Percentiles rank a stretch among this genome's conserved stretches.
phyloP scores from a whole-genome alignment of 805 yeast genomes.

The Wickerhamomyces alni region DNA sequence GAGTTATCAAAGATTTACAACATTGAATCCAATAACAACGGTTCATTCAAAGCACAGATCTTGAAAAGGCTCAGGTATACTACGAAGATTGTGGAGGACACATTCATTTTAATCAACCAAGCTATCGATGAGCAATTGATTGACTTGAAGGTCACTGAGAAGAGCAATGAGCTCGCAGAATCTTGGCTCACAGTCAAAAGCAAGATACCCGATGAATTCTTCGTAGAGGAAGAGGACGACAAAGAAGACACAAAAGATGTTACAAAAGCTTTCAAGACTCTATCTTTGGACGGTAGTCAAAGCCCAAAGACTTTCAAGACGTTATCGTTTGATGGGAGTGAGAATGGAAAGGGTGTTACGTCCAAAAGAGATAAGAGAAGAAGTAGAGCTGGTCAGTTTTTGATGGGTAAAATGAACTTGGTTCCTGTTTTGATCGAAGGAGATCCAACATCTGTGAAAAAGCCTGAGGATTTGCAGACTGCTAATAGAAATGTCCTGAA shows the following conservation, averaged over 20 bases:
- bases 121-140: slow-evolving; percentile 37
- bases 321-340: slow-evolving; percentile 15
- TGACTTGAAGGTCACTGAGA: slow-evolving; percentile 28
- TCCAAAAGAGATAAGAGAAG: slow-evolving; percentile 18
- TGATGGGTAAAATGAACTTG: slow-evolving; percentile 35
- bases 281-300: slow-evolving; percentile 16
- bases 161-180: slow-evolving; percentile 30
- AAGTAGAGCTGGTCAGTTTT: slow-evolving; percentile 31
- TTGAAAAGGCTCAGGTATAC: slow-evolving; percentile 29
- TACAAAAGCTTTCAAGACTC: slow-evolving; percentile 15
- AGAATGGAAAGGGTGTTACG: not conserved
- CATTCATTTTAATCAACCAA: slow-evolving; percentile 31
- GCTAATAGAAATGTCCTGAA: slow-evolving; percentile 4
- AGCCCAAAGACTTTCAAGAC: slow-evolving; percentile 12
- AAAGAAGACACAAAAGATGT: slow-evolving; percentile 7
- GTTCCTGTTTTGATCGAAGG: slow-evolving; percentile 31
- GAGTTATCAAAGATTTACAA: slow-evolving; percentile 20
- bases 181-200: slow-evolving; percentile 25
- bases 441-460: slow-evolving; percentile 25
- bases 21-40: slow-evolving; percentile 13
- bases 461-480: slow-evolving; percentile 10
- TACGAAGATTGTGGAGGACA: slow-evolving; percentile 34
- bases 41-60: slow-evolving; percentile 20
- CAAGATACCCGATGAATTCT: slow-evolving; percentile 18
- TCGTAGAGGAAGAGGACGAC: slow-evolving; percentile 8